These are phyloP conservation scores for Hypericum perforatum DNA, from an alignment of 345 rosid species.

Conservation along the genomic window DNA sequence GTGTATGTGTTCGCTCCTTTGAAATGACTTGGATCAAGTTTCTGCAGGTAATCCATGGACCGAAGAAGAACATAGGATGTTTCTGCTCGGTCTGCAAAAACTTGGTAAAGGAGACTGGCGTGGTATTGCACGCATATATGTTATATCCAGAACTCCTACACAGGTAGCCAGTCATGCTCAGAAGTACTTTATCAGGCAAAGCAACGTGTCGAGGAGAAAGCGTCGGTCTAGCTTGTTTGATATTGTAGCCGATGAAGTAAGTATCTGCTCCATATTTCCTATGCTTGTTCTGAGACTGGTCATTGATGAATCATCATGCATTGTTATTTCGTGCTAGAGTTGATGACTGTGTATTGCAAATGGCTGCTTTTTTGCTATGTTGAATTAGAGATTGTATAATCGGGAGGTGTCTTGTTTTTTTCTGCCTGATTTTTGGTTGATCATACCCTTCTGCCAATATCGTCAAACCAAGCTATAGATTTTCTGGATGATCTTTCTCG, in stretches of 20 bases:
- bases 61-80: slow-evolving; percentile 11
- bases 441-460: too few relatives aligned
- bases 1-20: neutral
- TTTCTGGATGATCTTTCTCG: too few relatives aligned
- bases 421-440: too few relatives aligned
- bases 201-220: slow-evolving; percentile 26
- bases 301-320: too few relatives aligned
- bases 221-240: slow-evolving; percentile 28
- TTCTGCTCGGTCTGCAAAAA: slow-evolving; percentile 9
- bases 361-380: too few relatives aligned
- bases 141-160: slow-evolving; percentile 9
- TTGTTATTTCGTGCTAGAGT: too few relatives aligned
- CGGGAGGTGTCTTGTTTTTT: too few relatives aligned
- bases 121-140: slow-evolving; percentile 8
- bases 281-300: too few relatives aligned
- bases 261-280: neutral
- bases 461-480: too few relatives aligned
- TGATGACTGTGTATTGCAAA: too few relatives aligned
- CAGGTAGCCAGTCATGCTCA: slow-evolving; percentile 12
- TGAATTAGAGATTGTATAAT: too few relatives aligned
- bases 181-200: slow-evolving; percentile 9
- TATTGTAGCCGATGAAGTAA: slow-evolving; percentile 27
- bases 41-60: slow-evolving; percentile 18
- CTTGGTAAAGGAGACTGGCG: slow-evolving; percentile 11
- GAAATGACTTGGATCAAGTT: slow-evolving; percentile 4